Evolutionary conservation across 768 basidiomycete genomes (phyloP).

Genomic region (Pleurotus citrinopileatus): DNA sequence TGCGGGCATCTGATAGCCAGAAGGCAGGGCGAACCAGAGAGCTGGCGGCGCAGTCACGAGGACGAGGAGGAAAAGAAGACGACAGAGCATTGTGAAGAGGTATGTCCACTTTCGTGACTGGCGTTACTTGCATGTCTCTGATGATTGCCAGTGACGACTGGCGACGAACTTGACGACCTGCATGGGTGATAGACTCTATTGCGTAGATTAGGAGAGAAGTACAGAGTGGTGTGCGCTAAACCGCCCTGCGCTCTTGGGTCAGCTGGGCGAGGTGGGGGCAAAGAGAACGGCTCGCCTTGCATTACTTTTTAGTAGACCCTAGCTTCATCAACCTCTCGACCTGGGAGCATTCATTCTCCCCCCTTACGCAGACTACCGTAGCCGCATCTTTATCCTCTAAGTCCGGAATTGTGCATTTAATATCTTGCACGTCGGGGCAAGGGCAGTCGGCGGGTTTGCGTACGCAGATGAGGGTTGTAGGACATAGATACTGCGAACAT

Average conservation of each 20-base stretch:
- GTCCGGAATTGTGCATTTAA: constrained; percentile 76
- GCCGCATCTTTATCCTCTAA: constrained; percentile 45
- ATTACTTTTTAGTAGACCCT: constrained; percentile 30
- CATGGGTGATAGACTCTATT: not conserved
- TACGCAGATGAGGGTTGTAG: constrained; percentile 71
- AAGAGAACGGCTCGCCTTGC: constrained; percentile 6
- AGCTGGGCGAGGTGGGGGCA: not conserved
- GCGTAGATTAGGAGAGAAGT: not conserved
- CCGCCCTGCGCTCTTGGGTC: not conserved
- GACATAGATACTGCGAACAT: constrained; percentile 76
- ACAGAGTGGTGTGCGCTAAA: not conserved
- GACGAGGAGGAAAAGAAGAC: not conserved
- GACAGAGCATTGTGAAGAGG: not conserved
- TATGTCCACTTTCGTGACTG: not conserved
- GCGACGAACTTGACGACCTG: not conserved
- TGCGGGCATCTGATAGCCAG: constrained; percentile 26
- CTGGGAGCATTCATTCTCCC: constrained; percentile 56
- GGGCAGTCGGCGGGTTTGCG: constrained; percentile 64
- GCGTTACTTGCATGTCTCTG: not conserved
- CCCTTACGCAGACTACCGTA: constrained; percentile 71
- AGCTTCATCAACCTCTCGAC: constrained; percentile 54
- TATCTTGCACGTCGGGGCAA: constrained; percentile 72
- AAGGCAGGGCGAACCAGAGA: constrained; percentile 27
- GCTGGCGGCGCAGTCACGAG: constrained; percentile 20
- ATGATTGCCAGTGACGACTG: not conserved